Evolutionary conservation across 1,284 basidiomycete genomes (phyloP).

Genomic region (Coniophora puteana): DNA sequence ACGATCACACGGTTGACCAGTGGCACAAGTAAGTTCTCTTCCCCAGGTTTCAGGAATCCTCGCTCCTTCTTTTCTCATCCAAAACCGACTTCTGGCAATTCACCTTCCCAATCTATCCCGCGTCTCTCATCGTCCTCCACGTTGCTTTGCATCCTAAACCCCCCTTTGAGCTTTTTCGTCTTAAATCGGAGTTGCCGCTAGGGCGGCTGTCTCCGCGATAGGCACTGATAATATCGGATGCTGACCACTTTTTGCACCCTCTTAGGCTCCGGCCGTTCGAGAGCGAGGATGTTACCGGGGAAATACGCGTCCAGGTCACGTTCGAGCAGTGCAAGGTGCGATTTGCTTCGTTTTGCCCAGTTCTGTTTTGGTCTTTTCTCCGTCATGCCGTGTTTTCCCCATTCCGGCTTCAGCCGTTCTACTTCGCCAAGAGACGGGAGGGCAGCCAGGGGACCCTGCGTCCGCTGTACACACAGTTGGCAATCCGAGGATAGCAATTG

Average conservation of each 20-base stretch:
- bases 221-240: too few relatives aligned
- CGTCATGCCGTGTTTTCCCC: conserved; percentile 11
- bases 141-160: background rate
- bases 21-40: conserved; percentile 82
- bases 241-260: conserved; percentile 12
- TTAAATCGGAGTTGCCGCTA: too few relatives aligned
- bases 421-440: too few relatives aligned
- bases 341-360: too few relatives aligned
- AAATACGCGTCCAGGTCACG: conserved; percentile 92
- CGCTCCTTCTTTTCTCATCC: conserved; percentile 1
- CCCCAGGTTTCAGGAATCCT: background rate
- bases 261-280: conserved; percentile 74
- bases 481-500: too few relatives aligned
- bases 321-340: conserved; percentile 88
- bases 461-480: too few relatives aligned
- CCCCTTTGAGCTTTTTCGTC: too few relatives aligned
- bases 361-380: conserved; percentile 14
- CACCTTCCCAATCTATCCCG: too few relatives aligned
- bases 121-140: background rate
- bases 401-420: too few relatives aligned
- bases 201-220: background rate
- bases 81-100: background rate
- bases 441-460: too few relatives aligned
- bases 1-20: conserved; percentile 94
- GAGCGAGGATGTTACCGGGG: conserved; percentile 82